Conservation (phyloP, 441 rosid genomes). For the Macaranga tanarius region DNA sequence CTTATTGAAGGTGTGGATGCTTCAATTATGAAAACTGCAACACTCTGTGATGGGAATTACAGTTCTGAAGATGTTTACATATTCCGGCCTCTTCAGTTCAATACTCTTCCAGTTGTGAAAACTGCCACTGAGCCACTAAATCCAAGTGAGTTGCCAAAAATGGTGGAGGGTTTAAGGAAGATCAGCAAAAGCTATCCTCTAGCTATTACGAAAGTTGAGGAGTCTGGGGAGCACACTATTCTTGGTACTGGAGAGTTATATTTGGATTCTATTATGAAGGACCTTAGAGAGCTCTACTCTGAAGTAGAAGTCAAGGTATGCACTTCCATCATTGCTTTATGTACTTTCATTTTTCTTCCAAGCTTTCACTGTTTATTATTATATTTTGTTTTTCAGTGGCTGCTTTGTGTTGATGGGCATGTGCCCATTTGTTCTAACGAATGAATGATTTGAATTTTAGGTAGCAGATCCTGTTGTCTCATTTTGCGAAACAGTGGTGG, state of each 20-base stretch:
- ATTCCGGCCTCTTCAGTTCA: slow-evolving; percentile 86
- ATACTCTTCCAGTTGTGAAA: slow-evolving; percentile 94
- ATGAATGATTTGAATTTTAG: slow-evolving; percentile 37
- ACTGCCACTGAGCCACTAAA: slow-evolving; percentile 98
- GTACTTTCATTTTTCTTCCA: slow-evolving; percentile 8
- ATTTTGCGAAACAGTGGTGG: slow-evolving; percentile 96
- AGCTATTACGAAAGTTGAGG: slow-evolving; percentile 95
- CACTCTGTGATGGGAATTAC: slow-evolving; percentile 66
- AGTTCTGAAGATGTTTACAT: slow-evolving; percentile 80
- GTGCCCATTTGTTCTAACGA: slow-evolving; percentile 13
- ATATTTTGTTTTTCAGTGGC: neutral
- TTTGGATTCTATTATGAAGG: slow-evolving; percentile 97
- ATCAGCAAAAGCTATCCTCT: slow-evolving; percentile 98
- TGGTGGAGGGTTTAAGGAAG: slow-evolving; percentile 99
- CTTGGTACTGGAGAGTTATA: slow-evolving; percentile 95
- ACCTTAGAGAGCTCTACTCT: slow-evolving; percentile 94
- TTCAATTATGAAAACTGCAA: slow-evolving; percentile 96
- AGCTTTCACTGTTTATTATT: neutral
- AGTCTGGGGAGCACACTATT: slow-evolving; percentile 97
- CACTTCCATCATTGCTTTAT: slow-evolving; percentile 14
- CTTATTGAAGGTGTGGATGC: slow-evolving; percentile 97
- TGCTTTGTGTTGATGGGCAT: slow-evolving; percentile 3
- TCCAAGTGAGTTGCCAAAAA: slow-evolving; percentile 98
- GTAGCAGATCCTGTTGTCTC: slow-evolving; percentile 98
- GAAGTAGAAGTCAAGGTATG: slow-evolving; percentile 98